phyloP scores from a whole-genome alignment of 2,329 filamentous ascomycete genomes.

The Calonectria crousiana region DNA sequence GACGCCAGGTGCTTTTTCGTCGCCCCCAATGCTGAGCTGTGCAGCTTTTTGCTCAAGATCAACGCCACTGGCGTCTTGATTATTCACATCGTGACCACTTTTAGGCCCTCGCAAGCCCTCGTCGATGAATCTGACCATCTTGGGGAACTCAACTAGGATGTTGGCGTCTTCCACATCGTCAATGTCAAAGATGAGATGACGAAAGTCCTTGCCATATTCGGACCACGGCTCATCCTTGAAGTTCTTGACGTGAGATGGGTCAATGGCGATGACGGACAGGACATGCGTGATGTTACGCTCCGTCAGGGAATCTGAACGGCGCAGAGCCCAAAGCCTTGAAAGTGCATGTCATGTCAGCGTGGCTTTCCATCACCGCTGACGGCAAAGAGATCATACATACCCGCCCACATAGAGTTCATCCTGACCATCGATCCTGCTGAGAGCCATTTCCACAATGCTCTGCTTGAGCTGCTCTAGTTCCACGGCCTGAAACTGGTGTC shows the following conservation, averaged over 20 bases:
- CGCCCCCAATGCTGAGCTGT: slow-evolving; percentile 31
- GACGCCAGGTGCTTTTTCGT: slow-evolving; percentile 55
- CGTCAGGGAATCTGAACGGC: slow-evolving; percentile 76
- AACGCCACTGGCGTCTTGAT: slow-evolving; percentile 35
- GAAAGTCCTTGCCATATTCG: slow-evolving; percentile 68
- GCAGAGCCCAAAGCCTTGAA: slow-evolving; percentile 79
- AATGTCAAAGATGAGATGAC: slow-evolving; percentile 84
- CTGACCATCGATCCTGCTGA: slow-evolving; percentile 56
- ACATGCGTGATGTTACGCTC: slow-evolving; percentile 88
- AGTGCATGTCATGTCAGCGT: slow-evolving; percentile 52
- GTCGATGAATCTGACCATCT: slow-evolving; percentile 86
- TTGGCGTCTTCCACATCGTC: slow-evolving; percentile 94
- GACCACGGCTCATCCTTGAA: slow-evolving; percentile 64
- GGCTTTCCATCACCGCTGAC: slow-evolving; percentile 23
- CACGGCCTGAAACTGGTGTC: slow-evolving; percentile 34
- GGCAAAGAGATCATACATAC: slow-evolving; percentile 45
- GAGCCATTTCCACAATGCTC: slow-evolving; percentile 54
- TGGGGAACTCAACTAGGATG: slow-evolving; percentile 82
- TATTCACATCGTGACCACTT: slow-evolving; percentile 21
- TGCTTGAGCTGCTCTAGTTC: slow-evolving; percentile 45
- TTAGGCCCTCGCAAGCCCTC: slow-evolving; percentile 66
- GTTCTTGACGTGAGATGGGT: slow-evolving; percentile 51
- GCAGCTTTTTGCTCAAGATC: slow-evolving; percentile 34
- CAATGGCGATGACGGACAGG: slow-evolving; percentile 81
- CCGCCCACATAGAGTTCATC: slow-evolving; percentile 56